phyloP scores from a whole-genome alignment of 192 early-diverging fungal species.

The Pilobolus umbonatus region DNA sequence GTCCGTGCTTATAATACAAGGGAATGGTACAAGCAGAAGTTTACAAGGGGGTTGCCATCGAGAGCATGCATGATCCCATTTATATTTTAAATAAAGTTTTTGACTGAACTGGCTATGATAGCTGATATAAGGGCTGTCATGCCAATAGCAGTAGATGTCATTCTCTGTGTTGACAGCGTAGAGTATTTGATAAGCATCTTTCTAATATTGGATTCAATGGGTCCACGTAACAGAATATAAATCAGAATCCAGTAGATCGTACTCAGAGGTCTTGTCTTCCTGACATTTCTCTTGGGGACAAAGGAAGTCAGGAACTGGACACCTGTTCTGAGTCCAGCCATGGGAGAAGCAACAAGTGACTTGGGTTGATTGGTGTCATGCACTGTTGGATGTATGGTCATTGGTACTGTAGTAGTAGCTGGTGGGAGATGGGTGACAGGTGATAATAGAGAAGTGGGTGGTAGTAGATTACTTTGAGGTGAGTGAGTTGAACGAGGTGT shows the following conservation, averaged over 20 bases:
- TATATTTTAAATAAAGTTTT: neutral
- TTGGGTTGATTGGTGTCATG: neutral
- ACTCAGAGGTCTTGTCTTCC: neutral
- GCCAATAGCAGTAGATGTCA: constrained; percentile 20
- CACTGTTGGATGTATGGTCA: neutral
- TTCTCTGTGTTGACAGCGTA: neutral
- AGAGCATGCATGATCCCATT: constrained; percentile 18
- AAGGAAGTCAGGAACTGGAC: neutral
- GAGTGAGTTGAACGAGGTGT: neutral
- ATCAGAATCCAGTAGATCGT: constrained; percentile 27
- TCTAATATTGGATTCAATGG: constrained; percentile 19
- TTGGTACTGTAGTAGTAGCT: neutral
- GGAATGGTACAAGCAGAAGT: constrained; percentile 19
- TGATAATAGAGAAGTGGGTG: neutral
- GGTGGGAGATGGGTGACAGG: neutral
- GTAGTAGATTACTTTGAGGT: too few relatives aligned
- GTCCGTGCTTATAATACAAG: constrained; percentile 19
- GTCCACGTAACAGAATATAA: constrained; percentile 28
- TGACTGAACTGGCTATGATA: neutral
- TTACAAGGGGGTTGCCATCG: neutral
- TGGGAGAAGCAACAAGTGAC: too few relatives aligned
- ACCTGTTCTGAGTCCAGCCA: too few relatives aligned
- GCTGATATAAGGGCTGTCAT: constrained; percentile 19
- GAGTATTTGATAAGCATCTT: neutral
- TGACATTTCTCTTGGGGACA: neutral